Evolutionary conservation across 352 stramenopile species (phyloP).

Genomic region (Phytophthora ramorum): DNA sequence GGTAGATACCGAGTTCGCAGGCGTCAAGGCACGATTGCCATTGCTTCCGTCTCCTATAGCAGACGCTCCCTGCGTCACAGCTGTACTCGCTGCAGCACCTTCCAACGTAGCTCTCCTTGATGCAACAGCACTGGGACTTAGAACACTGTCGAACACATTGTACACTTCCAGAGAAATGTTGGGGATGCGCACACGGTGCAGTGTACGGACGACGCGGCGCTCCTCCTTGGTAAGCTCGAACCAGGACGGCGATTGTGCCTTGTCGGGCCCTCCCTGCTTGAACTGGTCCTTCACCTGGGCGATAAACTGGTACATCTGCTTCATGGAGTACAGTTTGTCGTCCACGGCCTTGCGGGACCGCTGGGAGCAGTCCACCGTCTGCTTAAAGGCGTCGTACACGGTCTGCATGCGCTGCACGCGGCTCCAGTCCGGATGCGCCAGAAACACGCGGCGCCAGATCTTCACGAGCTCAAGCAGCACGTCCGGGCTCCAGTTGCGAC

Average conservation of each 20-base stretch:
- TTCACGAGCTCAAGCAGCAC: constrained; percentile 63
- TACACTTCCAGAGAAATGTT: constrained; percentile 70
- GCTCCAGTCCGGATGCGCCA: constrained; percentile 41
- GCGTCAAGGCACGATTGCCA: not conserved
- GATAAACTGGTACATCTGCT: constrained; percentile 82
- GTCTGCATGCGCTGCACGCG: constrained; percentile 53
- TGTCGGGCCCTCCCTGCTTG: constrained; percentile 29
- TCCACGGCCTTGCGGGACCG: constrained; percentile 69
- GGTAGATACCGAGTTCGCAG: not conserved
- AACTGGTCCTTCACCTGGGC: constrained; percentile 62
- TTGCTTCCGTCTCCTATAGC: constrained; percentile 6
- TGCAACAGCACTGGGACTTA: constrained; percentile 37
- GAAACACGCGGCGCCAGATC: constrained; percentile 58
- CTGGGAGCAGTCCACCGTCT: constrained; percentile 47
- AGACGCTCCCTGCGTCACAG: constrained; percentile 1
- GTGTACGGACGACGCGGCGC: constrained; percentile 51
- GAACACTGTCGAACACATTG: constrained; percentile 58
- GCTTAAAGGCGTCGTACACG: constrained; percentile 62
- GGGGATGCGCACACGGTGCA: constrained; percentile 62
- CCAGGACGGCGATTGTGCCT: constrained; percentile 47
- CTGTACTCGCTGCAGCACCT: not conserved
- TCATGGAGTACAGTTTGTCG: constrained; percentile 72
- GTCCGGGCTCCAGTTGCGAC: constrained; percentile 61
- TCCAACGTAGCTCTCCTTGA: constrained; percentile 13
- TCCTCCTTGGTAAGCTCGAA: constrained; percentile 69